Conservation (phyloP, 306 rosid genomes). For the Trifolium fragiferum region DNA sequence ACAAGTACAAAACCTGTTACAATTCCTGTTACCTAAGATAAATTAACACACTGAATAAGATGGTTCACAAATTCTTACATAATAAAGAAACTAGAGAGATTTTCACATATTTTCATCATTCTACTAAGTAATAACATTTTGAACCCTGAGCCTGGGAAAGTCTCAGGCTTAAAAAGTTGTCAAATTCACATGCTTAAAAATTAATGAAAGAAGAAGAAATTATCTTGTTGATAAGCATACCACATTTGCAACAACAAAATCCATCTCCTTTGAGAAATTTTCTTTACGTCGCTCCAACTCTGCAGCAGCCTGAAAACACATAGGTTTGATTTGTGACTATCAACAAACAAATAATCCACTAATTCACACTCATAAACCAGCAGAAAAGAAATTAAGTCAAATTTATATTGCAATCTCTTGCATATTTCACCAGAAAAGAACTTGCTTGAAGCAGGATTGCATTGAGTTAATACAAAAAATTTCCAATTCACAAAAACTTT, state of each 20-base stretch:
- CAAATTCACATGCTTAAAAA: too few species aligned
- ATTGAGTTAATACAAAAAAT: too few species aligned
- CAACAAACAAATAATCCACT: too few species aligned
- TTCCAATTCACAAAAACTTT: too few species aligned
- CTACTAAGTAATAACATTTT: background rate
- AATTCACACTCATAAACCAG: too few species aligned
- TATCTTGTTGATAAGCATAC: constrained; percentile 48
- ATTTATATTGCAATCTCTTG: too few species aligned
- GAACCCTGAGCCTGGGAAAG: background rate
- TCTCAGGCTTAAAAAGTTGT: background rate
- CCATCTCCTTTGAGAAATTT: constrained; percentile 82
- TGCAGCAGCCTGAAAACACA: constrained; percentile 76
- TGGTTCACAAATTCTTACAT: constrained; percentile 20
- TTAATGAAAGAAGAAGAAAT: too few species aligned
- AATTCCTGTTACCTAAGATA: constrained; percentile 80
- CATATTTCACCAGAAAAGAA: too few species aligned
- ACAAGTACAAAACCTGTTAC: constrained; percentile 97
- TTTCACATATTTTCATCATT: background rate
- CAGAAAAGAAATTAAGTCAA: too few species aligned
- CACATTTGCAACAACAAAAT: constrained; percentile 96
- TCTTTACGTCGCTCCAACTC: constrained; percentile 86
- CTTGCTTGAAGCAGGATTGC: too few species aligned
- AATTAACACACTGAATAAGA: constrained; percentile 38
- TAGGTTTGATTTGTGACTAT: too few species aligned
- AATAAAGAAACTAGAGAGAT: too few species aligned